phyloP scores from a whole-genome alignment of 2,329 filamentous ascomycete species.

The Aspergillus alliaceus region DNA sequence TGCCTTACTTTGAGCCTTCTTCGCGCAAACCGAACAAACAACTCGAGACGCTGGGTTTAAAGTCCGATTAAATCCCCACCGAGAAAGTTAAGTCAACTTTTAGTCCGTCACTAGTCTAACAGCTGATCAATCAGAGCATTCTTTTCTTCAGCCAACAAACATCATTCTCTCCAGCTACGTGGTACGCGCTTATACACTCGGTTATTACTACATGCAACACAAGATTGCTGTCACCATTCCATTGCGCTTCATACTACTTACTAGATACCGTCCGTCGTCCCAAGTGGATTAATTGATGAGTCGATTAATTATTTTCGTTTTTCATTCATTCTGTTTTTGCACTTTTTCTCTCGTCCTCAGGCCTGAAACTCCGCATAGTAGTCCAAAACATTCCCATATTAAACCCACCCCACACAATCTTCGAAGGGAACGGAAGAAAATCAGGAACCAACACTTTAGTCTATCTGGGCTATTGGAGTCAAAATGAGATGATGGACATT shows the following conservation, averaged over 20 bases:
- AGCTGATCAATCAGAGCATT: background rate
- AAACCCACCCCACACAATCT: too few relatives aligned
- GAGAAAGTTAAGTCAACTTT: background rate
- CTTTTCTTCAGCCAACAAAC: background rate
- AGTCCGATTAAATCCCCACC: conserved; percentile 1
- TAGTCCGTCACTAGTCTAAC: background rate
- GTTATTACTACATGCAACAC: too few relatives aligned
- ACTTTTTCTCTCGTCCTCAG: too few relatives aligned
- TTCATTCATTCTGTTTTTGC: background rate
- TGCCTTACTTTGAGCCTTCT: background rate
- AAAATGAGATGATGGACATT: background rate
- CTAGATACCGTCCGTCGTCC: too few relatives aligned
- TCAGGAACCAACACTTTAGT: background rate
- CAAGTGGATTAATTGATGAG: too few relatives aligned
- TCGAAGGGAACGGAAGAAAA: background rate
- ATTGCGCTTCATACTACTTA: background rate
- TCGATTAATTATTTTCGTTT: background rate
- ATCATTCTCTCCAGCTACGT: background rate
- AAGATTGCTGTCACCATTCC: background rate
- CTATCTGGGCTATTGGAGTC: background rate
- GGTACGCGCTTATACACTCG: background rate
- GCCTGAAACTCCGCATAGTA: background rate
- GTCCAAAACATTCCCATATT: too few relatives aligned
- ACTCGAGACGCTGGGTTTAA: background rate
- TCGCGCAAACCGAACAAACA: conserved; percentile 9